A percentile compares a stretch with the other conserved stretches of the same genome.
These are phyloP conservation scores for Spergularia azorica DNA, from an alignment of 179 eudicot species.

Conservation along the genomic window DNA sequence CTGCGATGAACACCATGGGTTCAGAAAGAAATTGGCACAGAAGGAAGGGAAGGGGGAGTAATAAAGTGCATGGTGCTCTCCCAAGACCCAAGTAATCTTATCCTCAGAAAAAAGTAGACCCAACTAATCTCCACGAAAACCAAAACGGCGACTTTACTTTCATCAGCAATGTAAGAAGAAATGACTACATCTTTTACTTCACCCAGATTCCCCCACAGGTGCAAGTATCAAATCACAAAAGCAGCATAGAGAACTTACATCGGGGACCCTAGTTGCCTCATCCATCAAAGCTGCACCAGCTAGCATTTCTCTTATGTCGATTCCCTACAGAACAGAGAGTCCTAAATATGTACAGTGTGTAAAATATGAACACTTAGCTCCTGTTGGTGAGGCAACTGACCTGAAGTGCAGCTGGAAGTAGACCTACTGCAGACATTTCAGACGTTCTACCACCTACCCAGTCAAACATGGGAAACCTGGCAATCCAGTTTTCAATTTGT, in stretches of 20 bases:
- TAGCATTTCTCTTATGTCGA: constrained; percentile 86
- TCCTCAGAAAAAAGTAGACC: too few species aligned
- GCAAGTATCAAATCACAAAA: not conserved
- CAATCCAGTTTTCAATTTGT: constrained; percentile 91
- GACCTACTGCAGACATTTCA: constrained; percentile 96
- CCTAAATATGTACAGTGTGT: constrained; percentile 13
- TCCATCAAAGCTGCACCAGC: constrained; percentile 97
- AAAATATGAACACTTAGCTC: not conserved
- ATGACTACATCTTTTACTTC: too few species aligned
- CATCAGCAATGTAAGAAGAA: not conserved
- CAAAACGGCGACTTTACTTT: not conserved
- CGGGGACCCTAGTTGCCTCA: constrained; percentile 77
- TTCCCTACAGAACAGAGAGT: constrained; percentile 52
- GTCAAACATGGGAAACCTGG: constrained; percentile 98
- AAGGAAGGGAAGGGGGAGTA: too few species aligned
- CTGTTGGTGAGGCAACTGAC: constrained; percentile 36
- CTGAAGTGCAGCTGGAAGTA: constrained; percentile 98
- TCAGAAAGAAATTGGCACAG: not conserved
- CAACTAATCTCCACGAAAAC: not conserved
- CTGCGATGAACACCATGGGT: constrained; percentile 36
- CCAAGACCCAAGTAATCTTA: not conserved
- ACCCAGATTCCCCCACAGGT: not conserved
- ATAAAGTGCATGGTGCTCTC: too few species aligned
- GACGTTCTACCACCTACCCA: constrained; percentile 99
- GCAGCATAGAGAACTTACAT: constrained; percentile 41